A percentile compares a stretch with the other conserved stretches of the same genome.
These are phyloP conservation scores for Agrocybe chaxingu DNA, from an alignment of 768 basidiomycete genomes.

Conservation along the genomic window DNA sequence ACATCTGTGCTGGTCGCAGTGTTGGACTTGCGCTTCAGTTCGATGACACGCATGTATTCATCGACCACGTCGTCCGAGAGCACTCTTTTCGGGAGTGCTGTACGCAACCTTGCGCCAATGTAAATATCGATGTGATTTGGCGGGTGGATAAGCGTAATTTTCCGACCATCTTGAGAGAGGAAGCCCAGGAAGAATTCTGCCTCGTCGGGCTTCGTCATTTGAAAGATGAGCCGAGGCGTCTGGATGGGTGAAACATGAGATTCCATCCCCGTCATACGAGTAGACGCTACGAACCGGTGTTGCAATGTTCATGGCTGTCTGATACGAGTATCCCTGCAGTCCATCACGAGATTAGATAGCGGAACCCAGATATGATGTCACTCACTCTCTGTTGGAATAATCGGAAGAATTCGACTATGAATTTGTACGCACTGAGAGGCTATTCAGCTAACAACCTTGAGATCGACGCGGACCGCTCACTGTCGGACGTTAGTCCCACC, in stretches of 20 bases:
- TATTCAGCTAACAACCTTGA: slow-evolving; percentile 6
- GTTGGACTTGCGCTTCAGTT: slow-evolving; percentile 43
- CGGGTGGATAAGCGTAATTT: slow-evolving; percentile 46
- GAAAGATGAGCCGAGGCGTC: slow-evolving; percentile 69
- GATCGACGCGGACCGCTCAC: slow-evolving; percentile 31
- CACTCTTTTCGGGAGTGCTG: slow-evolving; percentile 32
- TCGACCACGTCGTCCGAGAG: slow-evolving; percentile 39
- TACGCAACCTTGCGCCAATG: slow-evolving; percentile 36
- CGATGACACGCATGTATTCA: slow-evolving; percentile 51
- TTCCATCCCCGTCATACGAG: neutral
- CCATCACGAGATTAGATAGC: neutral
- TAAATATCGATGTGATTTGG: slow-evolving; percentile 39
- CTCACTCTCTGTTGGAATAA: slow-evolving; percentile 58
- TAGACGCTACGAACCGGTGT: slow-evolving; percentile 40
- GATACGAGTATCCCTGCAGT: slow-evolving; percentile 67
- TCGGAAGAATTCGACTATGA: slow-evolving; percentile 59
- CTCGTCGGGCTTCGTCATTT: slow-evolving; percentile 44
- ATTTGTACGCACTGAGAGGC: slow-evolving; percentile 47
- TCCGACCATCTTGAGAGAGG: slow-evolving; percentile 59
- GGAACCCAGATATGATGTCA: slow-evolving; percentile 6
- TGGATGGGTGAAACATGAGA: slow-evolving; percentile 19
- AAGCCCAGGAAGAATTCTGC: slow-evolving; percentile 64
- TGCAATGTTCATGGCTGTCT: slow-evolving; percentile 57
- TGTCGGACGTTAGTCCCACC: slow-evolving; percentile 48
- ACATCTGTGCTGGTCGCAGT: slow-evolving; percentile 34